Evolutionary conservation across 306 rosid genomes (phyloP).

Genomic region (Astragalus glycyphyllos): DNA sequence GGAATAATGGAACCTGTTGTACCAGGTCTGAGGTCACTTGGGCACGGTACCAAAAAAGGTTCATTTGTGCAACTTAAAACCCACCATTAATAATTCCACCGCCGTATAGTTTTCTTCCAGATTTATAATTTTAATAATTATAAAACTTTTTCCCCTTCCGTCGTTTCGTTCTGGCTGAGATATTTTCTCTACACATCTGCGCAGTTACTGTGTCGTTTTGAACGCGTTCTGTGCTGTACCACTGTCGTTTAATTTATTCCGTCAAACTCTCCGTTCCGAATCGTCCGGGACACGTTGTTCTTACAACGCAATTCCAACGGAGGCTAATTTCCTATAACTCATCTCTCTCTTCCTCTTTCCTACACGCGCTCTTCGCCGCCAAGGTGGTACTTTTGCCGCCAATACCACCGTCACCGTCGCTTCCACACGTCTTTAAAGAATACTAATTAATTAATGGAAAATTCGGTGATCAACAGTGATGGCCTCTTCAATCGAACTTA

Average conservation of each 20-base stretch:
- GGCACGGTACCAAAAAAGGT: too few species aligned
- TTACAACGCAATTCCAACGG: background rate
- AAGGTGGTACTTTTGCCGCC: constrained; percentile 27
- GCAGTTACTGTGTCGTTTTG: constrained; percentile 40
- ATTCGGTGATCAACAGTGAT: constrained; percentile 47
- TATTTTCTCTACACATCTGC: background rate
- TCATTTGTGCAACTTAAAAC: too few species aligned
- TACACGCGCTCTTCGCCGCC: constrained; percentile 1
- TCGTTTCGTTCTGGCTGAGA: background rate
- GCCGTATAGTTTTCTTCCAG: too few species aligned
- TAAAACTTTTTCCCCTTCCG: background rate
- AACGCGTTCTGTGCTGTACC: background rate
- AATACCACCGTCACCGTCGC: constrained; percentile 4
- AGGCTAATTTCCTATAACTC: background rate
- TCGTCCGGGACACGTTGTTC: constrained; percentile 42
- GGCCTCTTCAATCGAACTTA: constrained; percentile 45
- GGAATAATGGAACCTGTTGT: too few species aligned
- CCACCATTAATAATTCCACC: too few species aligned
- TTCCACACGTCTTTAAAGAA: constrained; percentile 7
- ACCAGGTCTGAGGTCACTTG: too few species aligned
- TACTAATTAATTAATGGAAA: constrained; percentile 50
- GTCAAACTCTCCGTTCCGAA: constrained; percentile 25
- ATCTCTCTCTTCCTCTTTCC: background rate
- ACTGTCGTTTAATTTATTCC: background rate
- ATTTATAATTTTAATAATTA: too few species aligned